Evolutionary conservation across 108 stramenopile genomes (phyloP).

Genomic region (Pseudonitzschia pungens): DNA sequence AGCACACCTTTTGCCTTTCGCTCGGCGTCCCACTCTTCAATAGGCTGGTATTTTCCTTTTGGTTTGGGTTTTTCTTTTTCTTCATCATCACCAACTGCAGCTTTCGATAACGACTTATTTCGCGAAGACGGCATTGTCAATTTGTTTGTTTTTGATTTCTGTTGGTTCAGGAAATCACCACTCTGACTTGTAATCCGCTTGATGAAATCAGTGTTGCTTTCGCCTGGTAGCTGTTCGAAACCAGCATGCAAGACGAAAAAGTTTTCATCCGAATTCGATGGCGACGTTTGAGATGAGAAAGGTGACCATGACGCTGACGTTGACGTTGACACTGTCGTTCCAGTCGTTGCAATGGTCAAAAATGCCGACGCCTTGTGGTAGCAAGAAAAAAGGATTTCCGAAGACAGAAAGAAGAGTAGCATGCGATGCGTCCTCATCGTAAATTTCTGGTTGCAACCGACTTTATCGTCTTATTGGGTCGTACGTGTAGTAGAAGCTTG

Average conservation of each 20-base stretch:
- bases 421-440: neutral
- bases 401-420: conserved; percentile 4
- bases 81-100: conserved; percentile 3
- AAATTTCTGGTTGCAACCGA: neutral
- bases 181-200: conserved; percentile 24
- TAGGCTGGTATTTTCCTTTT: conserved; percentile 51
- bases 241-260: conserved; percentile 1
- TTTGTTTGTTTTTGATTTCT: neutral
- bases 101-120: conserved; percentile 1
- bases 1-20: conserved; percentile 39
- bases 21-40: conserved; percentile 81
- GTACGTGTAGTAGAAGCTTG: too few species aligned
- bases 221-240: conserved; percentile 31
- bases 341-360: neutral
- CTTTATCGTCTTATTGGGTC: too few species aligned
- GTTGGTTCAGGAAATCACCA: neutral
- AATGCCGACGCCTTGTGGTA: neutral
- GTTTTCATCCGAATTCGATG: neutral
- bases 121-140: neutral
- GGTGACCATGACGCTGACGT: neutral
- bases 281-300: neutral
- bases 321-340: neutral
- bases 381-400: neutral
- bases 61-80: conserved; percentile 26
- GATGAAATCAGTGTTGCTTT: conserved; percentile 32